These are phyloP conservation scores for Gastrodia elata DNA, from an alignment of 106 monocot genomes.

Conservation along the genomic window DNA sequence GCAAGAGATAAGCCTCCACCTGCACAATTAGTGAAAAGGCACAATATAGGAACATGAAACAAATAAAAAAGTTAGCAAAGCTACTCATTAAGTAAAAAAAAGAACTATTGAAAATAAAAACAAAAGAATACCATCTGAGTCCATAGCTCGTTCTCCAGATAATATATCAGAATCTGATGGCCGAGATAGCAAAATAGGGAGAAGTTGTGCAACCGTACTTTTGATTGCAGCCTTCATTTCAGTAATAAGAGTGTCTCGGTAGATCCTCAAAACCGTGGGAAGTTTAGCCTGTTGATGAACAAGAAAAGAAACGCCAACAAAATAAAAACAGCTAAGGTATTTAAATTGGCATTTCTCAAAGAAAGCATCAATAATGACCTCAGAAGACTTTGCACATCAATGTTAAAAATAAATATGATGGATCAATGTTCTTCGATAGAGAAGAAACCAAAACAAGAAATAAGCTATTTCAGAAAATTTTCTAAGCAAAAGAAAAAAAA, in stretches of 20 bases:
- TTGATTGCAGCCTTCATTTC: constrained; percentile 93
- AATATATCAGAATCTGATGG: constrained; percentile 45
- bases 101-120: neutral
- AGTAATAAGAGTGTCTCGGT: constrained; percentile 84
- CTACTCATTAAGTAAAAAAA: neutral
- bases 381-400: neutral
- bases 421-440: neutral
- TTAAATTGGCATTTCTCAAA: neutral
- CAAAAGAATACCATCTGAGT: constrained; percentile 59
- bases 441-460: neutral
- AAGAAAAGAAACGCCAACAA: neutral
- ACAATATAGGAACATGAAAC: neutral
- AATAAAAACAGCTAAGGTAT: neutral
- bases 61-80: neutral
- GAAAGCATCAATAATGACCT: neutral
- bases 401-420: neutral
- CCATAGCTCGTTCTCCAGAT: constrained; percentile 47
- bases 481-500: neutral
- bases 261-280: constrained; percentile 78
- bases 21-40: constrained; percentile 16
- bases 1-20: constrained; percentile 80
- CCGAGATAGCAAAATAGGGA: constrained; percentile 62
- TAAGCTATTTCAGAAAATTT: neutral
- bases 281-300: constrained; percentile 60
- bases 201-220: constrained; percentile 84